Conservation (phyloP, 2,329 filamentous ascomycete species). For the Scorias spongiosa region DNA sequence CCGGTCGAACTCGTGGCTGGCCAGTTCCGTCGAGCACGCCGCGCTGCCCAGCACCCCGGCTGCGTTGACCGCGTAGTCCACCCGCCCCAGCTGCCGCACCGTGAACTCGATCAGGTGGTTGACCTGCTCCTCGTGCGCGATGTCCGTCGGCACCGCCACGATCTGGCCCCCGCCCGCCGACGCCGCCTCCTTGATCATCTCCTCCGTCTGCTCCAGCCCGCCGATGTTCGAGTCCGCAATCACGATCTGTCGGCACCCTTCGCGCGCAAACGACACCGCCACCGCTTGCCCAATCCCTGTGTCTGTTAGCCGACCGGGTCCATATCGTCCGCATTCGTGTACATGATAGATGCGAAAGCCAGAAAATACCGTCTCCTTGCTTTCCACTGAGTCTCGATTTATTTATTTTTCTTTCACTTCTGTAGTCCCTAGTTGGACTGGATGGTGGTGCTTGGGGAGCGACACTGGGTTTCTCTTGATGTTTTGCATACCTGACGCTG, state of each 20-base stretch:
- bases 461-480: not conserved
- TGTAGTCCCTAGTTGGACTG: too few species aligned
- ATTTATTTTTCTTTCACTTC: too few species aligned
- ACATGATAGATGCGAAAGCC: too few species aligned
- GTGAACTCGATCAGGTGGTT: constrained; percentile 19
- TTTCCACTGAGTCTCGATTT: too few species aligned
- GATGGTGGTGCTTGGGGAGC: too few species aligned
- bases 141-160: constrained; percentile 20
- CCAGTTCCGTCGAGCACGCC: constrained; percentile 23
- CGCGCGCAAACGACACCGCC: constrained; percentile 29
- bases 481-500: constrained; percentile 14
- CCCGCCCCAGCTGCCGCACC: constrained; percentile 23
- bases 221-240: constrained; percentile 25
- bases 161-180: constrained; percentile 10
- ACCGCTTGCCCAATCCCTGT: constrained; percentile 30
- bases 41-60: constrained; percentile 29
- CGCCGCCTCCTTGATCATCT: constrained; percentile 14
- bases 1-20: constrained; percentile 26
- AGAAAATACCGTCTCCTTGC: too few species aligned
- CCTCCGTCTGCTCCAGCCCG: constrained; percentile 21
- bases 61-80: constrained; percentile 34
- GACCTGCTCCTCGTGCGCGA: constrained; percentile 22
- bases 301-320: not conserved
- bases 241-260: constrained; percentile 29
- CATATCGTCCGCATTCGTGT: not conserved